Percentiles rank a stretch among this genome's conserved stretches.
These are phyloP conservation scores for Alternaria gaisen DNA, from an alignment of 2,329 filamentous ascomycete species.

Conservation along the genomic window DNA sequence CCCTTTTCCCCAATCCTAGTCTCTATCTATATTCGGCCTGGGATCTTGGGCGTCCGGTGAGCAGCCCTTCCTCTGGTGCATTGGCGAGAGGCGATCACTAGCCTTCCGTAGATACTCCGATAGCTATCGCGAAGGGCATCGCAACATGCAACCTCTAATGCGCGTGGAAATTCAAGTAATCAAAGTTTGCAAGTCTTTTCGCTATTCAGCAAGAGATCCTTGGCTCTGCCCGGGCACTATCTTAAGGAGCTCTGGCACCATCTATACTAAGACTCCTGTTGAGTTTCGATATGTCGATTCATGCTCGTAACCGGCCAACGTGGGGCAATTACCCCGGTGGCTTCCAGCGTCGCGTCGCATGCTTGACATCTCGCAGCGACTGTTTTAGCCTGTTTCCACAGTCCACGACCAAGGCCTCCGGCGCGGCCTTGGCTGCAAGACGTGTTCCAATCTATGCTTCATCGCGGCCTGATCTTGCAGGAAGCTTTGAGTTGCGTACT, in stretches of 20 bases:
- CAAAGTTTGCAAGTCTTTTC: background rate
- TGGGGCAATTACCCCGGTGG: conserved; percentile 18
- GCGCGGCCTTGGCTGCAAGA: conserved; percentile 36
- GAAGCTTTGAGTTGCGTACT: conserved; percentile 16
- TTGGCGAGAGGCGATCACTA: background rate
- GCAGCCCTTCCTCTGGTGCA: background rate
- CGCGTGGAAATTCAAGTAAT: background rate
- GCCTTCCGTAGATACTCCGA: background rate
- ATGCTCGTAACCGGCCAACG: conserved; percentile 25
- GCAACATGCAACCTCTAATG: background rate
- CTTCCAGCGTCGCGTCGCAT: conserved; percentile 16
- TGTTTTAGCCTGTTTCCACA: conserved; percentile 36
- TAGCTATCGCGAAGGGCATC: background rate
- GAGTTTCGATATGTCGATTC: conserved; percentile 26
- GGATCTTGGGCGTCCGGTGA: background rate
- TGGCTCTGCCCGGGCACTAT: background rate
- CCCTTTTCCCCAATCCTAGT: background rate
- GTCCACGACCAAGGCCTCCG: conserved; percentile 24
- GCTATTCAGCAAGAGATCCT: background rate
- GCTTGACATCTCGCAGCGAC: conserved; percentile 21
- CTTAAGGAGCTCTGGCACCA: background rate
- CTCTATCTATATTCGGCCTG: conserved; percentile 7
- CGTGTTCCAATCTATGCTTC: conserved; percentile 25
- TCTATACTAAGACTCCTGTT: background rate
- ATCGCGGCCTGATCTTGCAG: conserved; percentile 18